Conservation (phyloP, 2,329 filamentous ascomycete genomes). For the Penicillium olsonii region DNA sequence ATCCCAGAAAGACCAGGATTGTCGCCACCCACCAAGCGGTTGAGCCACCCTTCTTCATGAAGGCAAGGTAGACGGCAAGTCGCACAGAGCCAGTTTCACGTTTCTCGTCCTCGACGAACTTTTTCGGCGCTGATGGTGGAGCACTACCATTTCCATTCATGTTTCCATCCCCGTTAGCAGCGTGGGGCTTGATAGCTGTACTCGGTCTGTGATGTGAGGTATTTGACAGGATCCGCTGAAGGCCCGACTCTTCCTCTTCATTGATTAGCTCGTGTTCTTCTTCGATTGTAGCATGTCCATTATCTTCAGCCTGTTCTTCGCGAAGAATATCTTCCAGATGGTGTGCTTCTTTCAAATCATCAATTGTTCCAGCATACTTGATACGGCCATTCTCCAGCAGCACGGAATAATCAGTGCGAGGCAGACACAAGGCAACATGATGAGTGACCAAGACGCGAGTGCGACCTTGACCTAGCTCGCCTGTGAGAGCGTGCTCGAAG, state of each 20-base stretch:
- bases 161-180: constrained; percentile 17
- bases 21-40: constrained; percentile 60
- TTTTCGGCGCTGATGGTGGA: constrained; percentile 50
- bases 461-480: constrained; percentile 66
- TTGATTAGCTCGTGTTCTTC: constrained; percentile 15
- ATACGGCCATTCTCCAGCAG: constrained; percentile 70
- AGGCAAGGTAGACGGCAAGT: constrained; percentile 65
- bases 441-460: constrained; percentile 81
- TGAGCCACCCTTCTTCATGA: constrained; percentile 68
- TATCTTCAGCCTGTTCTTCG: constrained; percentile 47
- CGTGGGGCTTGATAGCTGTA: constrained; percentile 10
- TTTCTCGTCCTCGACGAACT: constrained; percentile 76
- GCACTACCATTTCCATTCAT: constrained; percentile 11
- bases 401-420: constrained; percentile 72
- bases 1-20: constrained; percentile 55
- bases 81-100: constrained; percentile 71
- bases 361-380: constrained; percentile 63
- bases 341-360: constrained; percentile 53
- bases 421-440: constrained; percentile 70
- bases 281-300: constrained; percentile 23
- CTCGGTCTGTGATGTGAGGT: constrained; percentile 12
- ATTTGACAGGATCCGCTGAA: constrained; percentile 27
- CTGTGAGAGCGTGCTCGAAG: constrained; percentile 73
- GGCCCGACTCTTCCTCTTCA: constrained; percentile 18
- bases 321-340: constrained; percentile 46